A percentile compares a stretch with the other conserved stretches of the same genome.
Evolutionary conservation across 805 yeast genomes (phyloP).

Genomic region (Yarrowia bubula): DNA sequence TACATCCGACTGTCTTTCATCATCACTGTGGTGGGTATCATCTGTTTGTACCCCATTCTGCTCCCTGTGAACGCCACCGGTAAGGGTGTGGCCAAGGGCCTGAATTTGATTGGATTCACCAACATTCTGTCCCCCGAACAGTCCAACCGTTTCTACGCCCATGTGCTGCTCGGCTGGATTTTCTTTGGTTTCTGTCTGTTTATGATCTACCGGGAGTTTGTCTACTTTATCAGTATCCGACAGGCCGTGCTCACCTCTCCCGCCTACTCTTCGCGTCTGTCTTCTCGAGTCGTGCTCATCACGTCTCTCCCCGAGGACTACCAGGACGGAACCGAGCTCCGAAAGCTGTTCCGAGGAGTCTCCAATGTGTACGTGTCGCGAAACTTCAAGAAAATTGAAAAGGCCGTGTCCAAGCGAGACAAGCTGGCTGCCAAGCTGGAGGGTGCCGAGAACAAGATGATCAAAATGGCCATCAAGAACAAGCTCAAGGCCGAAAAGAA

Average conservation of each 20-base stretch:
- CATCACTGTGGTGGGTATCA: conserved; percentile 54
- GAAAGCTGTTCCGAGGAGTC: conserved; percentile 77
- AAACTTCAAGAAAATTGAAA: conserved; percentile 52
- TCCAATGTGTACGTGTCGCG: conserved; percentile 78
- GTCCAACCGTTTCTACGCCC: conserved; percentile 74
- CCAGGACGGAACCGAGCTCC: conserved; percentile 68
- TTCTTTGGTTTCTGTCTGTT: conserved; percentile 70
- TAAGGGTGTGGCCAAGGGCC: conserved; percentile 63
- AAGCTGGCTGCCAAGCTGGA: conserved; percentile 63
- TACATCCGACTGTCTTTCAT: conserved; percentile 60
- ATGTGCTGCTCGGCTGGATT: conserved; percentile 75
- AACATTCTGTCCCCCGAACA: conserved; percentile 52
- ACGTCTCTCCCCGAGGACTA: conserved; percentile 78
- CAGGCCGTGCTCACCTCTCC: conserved; percentile 80
- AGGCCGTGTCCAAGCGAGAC: conserved; percentile 59
- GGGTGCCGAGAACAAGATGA: conserved; percentile 55
- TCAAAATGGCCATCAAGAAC: conserved; percentile 62
- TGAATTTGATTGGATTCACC: conserved; percentile 74
- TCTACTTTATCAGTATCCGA: conserved; percentile 71
- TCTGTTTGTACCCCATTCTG: conserved; percentile 61
- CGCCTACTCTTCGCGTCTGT: conserved; percentile 65
- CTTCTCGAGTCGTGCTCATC: conserved; percentile 79
- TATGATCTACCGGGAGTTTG: conserved; percentile 77
- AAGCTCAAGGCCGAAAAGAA: conserved; percentile 67
- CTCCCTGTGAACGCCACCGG: conserved; percentile 80